Evolutionary conservation across 148 eudicot species (phyloP).

Genomic region (Hydrangea macrophylla): DNA sequence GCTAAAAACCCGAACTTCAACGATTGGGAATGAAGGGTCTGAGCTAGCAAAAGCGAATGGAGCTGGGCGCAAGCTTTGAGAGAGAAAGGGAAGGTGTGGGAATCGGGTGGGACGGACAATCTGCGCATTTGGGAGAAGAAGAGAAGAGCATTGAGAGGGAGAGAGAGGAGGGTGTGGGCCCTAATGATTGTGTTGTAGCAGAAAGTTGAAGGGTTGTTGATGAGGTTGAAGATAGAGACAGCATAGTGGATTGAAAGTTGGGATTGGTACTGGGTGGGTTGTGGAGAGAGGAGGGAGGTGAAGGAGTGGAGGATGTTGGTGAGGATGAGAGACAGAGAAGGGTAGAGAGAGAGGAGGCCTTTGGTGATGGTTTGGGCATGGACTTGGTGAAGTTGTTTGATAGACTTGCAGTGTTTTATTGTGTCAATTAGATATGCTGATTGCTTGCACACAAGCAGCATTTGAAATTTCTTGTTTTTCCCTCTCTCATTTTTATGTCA

Average conservation of each 20-base stretch:
- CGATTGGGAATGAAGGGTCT: constrained; percentile 47
- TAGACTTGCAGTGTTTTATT: constrained; percentile 47
- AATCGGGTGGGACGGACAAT: constrained; percentile 45
- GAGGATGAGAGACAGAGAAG: constrained; percentile 36
- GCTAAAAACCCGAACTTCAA: constrained; percentile 51
- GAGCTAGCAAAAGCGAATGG: constrained; percentile 21
- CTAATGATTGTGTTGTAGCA: constrained; percentile 70
- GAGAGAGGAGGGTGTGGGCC: constrained; percentile 49
- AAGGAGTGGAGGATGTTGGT: constrained; percentile 43
- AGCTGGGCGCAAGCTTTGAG: constrained; percentile 58
- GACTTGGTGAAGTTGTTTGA: constrained; percentile 53
- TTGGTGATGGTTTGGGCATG: constrained; percentile 61
- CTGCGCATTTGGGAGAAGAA: constrained; percentile 56
- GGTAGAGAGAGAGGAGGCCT: constrained; percentile 37
- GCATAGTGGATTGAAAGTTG: constrained; percentile 29
- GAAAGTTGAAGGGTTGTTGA: constrained; percentile 56
- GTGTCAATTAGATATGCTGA: constrained; percentile 12
- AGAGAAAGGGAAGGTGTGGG: constrained; percentile 78
- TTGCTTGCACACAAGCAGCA: constrained; percentile 20
- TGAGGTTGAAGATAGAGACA: constrained; percentile 43
- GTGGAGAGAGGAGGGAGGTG: constrained; percentile 26
- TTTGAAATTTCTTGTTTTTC: background rate
- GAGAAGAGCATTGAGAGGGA: constrained; percentile 42
- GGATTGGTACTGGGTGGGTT: constrained; percentile 15
- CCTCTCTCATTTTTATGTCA: background rate